Conservation (phyloP, 108 stramenopile species). For the Bacterosira constricta region DNA sequence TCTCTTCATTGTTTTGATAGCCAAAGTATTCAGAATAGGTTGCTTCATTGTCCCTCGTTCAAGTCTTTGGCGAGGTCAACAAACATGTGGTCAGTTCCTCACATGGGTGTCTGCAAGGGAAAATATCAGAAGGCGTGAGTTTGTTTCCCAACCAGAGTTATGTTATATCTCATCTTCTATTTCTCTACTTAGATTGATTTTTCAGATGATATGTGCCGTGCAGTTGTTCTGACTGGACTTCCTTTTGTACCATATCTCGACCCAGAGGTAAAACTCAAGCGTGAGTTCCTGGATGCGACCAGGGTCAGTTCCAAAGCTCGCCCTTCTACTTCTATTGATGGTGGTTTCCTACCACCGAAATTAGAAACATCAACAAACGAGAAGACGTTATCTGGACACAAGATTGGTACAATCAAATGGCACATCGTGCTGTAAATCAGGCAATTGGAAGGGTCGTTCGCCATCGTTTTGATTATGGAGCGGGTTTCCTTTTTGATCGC, state of each 20-base stretch:
- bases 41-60: no score
- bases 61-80: no score
- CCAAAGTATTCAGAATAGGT: no score
- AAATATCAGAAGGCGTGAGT: conserved; percentile 76
- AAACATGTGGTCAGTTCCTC: no score
- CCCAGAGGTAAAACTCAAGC: conserved; percentile 92
- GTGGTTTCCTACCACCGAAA: conserved; percentile 54
- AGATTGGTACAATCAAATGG: conserved; percentile 97
- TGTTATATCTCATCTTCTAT: neutral
- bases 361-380: neutral
- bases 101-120: conserved; percentile 96
- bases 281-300: conserved; percentile 86
- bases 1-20: no score
- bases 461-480: conserved; percentile 92
- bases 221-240: conserved; percentile 94
- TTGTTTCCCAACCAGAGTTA: no score
- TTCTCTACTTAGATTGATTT: conserved; percentile 77
- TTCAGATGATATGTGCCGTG: conserved; percentile 86
- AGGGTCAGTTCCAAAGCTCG: conserved; percentile 40
- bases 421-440: conserved; percentile 96
- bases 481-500: conserved; percentile 90
- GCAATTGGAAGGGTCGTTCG: conserved; percentile 97
- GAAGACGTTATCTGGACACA: conserved; percentile 70
- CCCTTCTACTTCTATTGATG: conserved; percentile 55
- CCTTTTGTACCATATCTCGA: conserved; percentile 94